Conservation (phyloP, 2,329 filamentous ascomycete genomes). For the Fusarium cicatricum region DNA sequence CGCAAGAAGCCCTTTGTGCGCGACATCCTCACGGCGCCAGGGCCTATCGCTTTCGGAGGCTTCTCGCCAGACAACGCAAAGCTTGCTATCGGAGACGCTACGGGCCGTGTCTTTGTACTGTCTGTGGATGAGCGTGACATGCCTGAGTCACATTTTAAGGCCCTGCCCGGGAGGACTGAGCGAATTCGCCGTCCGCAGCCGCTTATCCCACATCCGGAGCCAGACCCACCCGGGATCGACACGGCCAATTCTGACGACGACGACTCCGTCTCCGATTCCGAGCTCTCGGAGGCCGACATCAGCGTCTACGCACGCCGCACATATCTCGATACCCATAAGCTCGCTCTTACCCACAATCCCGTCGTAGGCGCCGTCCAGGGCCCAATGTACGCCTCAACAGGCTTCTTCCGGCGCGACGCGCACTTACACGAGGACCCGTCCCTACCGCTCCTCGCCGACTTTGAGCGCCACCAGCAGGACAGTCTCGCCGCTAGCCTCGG, state of each 20-base stretch:
- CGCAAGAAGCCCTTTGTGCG: conserved; percentile 56
- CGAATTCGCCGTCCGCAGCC: conserved; percentile 56
- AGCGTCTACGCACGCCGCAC: conserved; percentile 38
- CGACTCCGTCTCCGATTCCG: conserved; percentile 2
- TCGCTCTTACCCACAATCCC: conserved; percentile 55
- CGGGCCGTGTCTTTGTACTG: conserved; percentile 65
- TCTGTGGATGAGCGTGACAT: conserved; percentile 57
- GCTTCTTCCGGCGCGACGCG: conserved; percentile 57
- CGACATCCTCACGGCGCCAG: conserved; percentile 62
- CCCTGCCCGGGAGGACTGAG: conserved; percentile 47
- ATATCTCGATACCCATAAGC: conserved; percentile 50
- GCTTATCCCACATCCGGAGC: conserved; percentile 61
- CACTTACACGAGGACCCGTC: conserved; percentile 56
- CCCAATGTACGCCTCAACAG: conserved; percentile 56
- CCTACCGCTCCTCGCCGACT: conserved; percentile 55
- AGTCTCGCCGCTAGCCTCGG: conserved; percentile 45
- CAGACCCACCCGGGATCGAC: conserved; percentile 49
- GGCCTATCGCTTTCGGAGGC: conserved; percentile 64
- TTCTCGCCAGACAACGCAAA: conserved; percentile 66
- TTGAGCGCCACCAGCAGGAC: conserved; percentile 55
- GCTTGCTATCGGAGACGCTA: conserved; percentile 68
- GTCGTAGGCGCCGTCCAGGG: conserved; percentile 66
- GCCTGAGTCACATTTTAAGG: conserved; percentile 46
- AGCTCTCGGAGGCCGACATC: conserved; percentile 25
- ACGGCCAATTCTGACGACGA: conserved; percentile 23